These are phyloP conservation scores for Dioszegia aurantiaca DNA, from an alignment of 768 basidiomycete genomes.

Conservation along the genomic window DNA sequence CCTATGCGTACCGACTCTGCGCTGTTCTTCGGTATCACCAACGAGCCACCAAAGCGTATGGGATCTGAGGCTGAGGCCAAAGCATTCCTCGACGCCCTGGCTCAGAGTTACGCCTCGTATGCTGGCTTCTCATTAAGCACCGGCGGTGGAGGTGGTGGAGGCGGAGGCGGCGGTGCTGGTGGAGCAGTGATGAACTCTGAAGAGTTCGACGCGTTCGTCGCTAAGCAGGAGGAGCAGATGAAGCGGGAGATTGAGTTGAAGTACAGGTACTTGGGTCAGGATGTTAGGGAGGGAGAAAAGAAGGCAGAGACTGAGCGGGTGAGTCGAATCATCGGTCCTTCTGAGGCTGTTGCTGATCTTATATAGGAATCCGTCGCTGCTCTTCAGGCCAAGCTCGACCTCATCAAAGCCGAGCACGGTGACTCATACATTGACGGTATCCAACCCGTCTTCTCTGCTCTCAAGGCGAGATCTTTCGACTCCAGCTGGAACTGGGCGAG, in stretches of 20 bases:
- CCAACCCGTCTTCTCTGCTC: constrained; percentile 85
- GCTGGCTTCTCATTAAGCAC: constrained; percentile 79
- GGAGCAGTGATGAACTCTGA: constrained; percentile 95
- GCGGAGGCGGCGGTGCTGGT: constrained; percentile 59
- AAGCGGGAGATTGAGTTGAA: constrained; percentile 91
- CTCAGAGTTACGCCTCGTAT: constrained; percentile 78
- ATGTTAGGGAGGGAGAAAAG: constrained; percentile 87
- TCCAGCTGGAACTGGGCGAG: constrained; percentile 99
- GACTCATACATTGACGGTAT: constrained; percentile 91
- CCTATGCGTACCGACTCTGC: constrained; percentile 83
- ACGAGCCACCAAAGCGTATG: constrained; percentile 91
- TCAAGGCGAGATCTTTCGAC: constrained; percentile 97
- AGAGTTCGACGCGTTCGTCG: constrained; percentile 94
- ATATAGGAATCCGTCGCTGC: constrained; percentile 47
- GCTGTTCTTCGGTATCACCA: constrained; percentile 81
- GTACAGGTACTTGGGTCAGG: constrained; percentile 92
- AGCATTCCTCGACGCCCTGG: constrained; percentile 84
- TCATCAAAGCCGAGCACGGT: constrained; percentile 86
- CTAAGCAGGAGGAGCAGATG: constrained; percentile 87
- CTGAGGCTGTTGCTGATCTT: too few relatives aligned
- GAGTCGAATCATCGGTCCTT: too few relatives aligned
- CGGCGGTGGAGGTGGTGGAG: constrained; percentile 63
- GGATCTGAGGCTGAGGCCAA: constrained; percentile 88
- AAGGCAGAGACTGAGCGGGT: constrained; percentile 83
- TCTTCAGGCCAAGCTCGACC: constrained; percentile 82